Conservation (phyloP, 306 rosid genomes). For the Gastrolobium bilobum region DNA sequence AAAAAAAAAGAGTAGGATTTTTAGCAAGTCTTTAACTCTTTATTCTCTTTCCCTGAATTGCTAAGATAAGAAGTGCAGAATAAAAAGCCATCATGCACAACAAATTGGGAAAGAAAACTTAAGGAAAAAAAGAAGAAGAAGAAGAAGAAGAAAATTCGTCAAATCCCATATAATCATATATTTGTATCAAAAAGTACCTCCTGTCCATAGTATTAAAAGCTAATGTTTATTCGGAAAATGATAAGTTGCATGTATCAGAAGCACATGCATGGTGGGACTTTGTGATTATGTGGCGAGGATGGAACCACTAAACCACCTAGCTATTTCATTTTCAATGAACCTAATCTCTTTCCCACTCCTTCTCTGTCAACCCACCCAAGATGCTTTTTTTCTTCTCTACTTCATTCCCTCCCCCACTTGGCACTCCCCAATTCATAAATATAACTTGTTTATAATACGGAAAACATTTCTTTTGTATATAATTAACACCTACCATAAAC, state of each 20-base stretch:
- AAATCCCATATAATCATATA: neutral
- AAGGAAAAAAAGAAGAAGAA: no score
- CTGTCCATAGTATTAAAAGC: neutral
- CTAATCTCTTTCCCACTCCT: neutral
- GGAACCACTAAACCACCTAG: neutral
- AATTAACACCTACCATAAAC: neutral
- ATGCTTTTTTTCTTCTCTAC: neutral
- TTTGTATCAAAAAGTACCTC: constrained; percentile 6
- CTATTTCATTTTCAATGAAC: constrained; percentile 11
- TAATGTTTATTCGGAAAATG: neutral
- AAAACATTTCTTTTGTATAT: neutral
- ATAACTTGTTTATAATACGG: neutral
- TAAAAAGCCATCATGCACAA: neutral
- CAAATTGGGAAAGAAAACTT: neutral
- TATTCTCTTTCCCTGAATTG: neutral
- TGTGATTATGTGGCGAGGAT: neutral
- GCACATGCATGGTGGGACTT: neutral
- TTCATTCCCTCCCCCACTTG: neutral
- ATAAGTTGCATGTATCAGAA: neutral
- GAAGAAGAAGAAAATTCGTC: no score
- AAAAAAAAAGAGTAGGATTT: neutral
- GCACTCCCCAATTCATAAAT: neutral
- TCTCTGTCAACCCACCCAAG: neutral
- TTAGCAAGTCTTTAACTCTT: neutral
- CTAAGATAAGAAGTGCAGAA: neutral